Conservation (phyloP, 2,329 filamentous ascomycete genomes). For the Fusarium praegraminearum region DNA sequence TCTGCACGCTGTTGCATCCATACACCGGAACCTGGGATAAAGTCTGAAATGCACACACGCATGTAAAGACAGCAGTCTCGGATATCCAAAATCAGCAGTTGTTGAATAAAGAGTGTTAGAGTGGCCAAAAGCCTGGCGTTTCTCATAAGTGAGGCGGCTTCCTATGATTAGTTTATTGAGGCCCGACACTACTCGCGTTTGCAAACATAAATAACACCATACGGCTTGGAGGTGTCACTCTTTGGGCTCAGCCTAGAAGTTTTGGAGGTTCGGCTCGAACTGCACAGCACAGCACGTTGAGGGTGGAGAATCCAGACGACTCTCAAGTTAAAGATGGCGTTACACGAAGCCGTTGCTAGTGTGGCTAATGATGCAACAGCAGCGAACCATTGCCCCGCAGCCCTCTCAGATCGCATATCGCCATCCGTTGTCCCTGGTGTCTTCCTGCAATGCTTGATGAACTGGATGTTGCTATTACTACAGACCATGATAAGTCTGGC, state of each 20-base stretch:
- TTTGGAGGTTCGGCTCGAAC: neutral
- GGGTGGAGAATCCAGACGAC: slow-evolving; percentile 27
- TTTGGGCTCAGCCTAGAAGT: neutral
- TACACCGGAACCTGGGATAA: slow-evolving; percentile 5
- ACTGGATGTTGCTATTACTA: slow-evolving; percentile 29
- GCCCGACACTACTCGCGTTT: slow-evolving; percentile 4
- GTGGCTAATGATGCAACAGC: slow-evolving; percentile 35
- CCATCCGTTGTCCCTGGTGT: slow-evolving; percentile 15
- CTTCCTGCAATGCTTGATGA: slow-evolving; percentile 17
- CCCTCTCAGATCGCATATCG: slow-evolving; percentile 32
- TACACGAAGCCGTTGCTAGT: slow-evolving; percentile 40
- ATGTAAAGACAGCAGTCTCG: slow-evolving; percentile 13
- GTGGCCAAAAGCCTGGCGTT: neutral
- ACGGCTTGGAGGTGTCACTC: neutral
- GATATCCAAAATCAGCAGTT: slow-evolving; percentile 2
- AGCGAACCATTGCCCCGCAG: slow-evolving; percentile 31
- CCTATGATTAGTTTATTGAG: neutral
- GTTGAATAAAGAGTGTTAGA: neutral
- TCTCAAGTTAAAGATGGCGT: slow-evolving; percentile 27
- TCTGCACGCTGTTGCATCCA: slow-evolving; percentile 17
- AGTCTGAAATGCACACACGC: slow-evolving; percentile 19
- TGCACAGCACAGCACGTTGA: neutral
- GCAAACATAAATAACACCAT: neutral
- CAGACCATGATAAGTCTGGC: slow-evolving; percentile 21
- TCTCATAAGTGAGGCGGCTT: neutral